Base-by-base conservation (phyloP, 2,329 filamentous ascomycete genomes). In the Diaporthe aspalathi region DNA sequence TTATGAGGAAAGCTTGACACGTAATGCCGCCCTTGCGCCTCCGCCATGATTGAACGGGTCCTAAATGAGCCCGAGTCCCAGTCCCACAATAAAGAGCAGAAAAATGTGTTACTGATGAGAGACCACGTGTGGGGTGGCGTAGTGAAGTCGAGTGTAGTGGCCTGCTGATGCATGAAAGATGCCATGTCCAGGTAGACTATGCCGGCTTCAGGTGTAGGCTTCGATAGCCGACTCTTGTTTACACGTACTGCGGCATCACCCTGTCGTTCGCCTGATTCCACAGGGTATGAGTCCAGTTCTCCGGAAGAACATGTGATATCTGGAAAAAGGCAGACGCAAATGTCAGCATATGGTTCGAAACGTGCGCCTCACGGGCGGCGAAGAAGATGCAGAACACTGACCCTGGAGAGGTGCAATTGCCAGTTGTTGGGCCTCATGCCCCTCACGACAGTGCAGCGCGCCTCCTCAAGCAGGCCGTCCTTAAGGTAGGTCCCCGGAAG, bases 381-480 rank as follows among this genome's bases (percentile, higher is more conserved):
- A 17, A 52, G 27, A 14, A 57, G 38, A 5, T 68, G 50, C 16
- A 50, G n/a, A 6, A 27, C 20, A 73, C 72, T 73, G 38, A 73
- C 60, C 68, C 54, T 68, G 45, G 72, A 72, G 32, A 76, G 65
- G 54, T 78, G 75, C 8, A 76, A 67, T 35, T 69, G 63, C 77
- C 75, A 77, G 32, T 79, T 78, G 56, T 78, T 75, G 54, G 76
- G 75, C 53, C 78, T 63, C 53, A 71, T 70, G 1, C 74, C 74
- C 62, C 77, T 72, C 68, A 73, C 70, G 14, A 79, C 70, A 20
- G 22, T 45, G 24, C 76, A 78, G 35, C 76, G 75, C 3, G 69
- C 70, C 0, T 22, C 72, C 11, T 17, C 17, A 7, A 73, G 32
- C 3, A 27, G 53, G 22, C 71, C 70, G 17, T 66, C 74, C 45